Evolutionary conservation across 192 early-diverging fungal species (phyloP), one percentile per base, ranked within the genome.

Genomic region (Rhizophagus prolifer): DNA sequence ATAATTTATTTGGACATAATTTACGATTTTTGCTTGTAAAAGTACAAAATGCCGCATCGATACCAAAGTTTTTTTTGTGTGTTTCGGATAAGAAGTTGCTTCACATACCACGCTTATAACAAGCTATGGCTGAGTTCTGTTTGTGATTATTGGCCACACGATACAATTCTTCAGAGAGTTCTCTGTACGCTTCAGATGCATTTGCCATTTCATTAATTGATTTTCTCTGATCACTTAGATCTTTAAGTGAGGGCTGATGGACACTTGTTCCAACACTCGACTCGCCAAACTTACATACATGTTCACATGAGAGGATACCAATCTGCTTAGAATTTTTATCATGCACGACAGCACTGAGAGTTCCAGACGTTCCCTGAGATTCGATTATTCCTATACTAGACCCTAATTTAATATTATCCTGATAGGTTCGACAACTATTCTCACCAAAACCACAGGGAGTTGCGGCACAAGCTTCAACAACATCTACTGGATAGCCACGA

Each of bases 251-350:
- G 36, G 36, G 28, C 4, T 36, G 66, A 6, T 36, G 1, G 19
- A 34, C 66, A 68, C 12, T 14, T 16, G 38, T 34, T 34, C 28
- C 66, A 68, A 16, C 5, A 31, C 66, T 68, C 8, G 66, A 41
- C 36, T 34, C 36, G n/a, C 66, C n/a, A 68, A 68, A 68, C 66
- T 31, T 68, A n/a, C 66, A 68, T 36, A 67, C 65, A 34, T 68
- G 66, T 41, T 68, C 66, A 36, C 66, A 68, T 36, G 34, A 68
- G 66, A 68, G 66, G 16, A 68, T 68, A 14, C 66, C 66, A 19
- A 41, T 68, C n/a, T 38, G 36, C 41, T 41, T 23, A 8, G 10
- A 68, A 0, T 36, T 21, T 68, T 38, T 68, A 34, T 68, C 66
- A 36, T 8, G 8, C 38, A 68, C 34, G 34, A 68, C 0, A 68